phyloP scores from a whole-genome alignment of 805 yeast species.

The Schwanniomyces sp. region DNA sequence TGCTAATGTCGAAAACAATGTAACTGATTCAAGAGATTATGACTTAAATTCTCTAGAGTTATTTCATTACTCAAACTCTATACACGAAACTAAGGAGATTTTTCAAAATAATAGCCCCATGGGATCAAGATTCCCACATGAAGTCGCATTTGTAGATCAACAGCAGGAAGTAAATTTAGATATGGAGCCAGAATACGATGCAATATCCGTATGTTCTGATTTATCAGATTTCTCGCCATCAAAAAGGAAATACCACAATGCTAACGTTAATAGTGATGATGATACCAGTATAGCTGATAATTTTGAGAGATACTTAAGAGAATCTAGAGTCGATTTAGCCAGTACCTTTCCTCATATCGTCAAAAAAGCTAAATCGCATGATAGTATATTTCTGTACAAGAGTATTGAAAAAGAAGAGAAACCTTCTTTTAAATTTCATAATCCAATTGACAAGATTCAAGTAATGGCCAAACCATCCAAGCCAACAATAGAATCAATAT shows the following conservation, averaged over 20 bases:
- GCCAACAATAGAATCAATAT: constrained; percentile 35
- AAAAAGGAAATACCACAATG: not conserved
- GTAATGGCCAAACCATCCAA: constrained; percentile 8
- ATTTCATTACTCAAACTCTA: not conserved
- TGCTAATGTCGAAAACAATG: not conserved
- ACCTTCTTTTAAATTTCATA: constrained; percentile 29
- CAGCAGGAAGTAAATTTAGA: not conserved
- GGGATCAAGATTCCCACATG: not conserved
- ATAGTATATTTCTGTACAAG: constrained; percentile 16
- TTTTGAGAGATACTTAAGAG: constrained; percentile 31
- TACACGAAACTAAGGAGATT: not conserved
- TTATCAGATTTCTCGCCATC: constrained; percentile 20
- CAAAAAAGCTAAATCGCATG: constrained; percentile 24
- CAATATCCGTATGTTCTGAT: constrained; percentile 21
- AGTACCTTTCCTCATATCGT: constrained; percentile 27
- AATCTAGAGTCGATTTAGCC: constrained; percentile 30
- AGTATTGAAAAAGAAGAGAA: not conserved
- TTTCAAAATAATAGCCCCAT: not conserved
- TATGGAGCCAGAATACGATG: constrained; percentile 13
- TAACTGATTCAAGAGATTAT: not conserved
- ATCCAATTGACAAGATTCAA: constrained; percentile 32
- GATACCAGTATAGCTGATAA: constrained; percentile 21
- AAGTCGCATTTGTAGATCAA: constrained; percentile 6
- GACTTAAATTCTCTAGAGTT: not conserved
- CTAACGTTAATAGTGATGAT: not conserved